A percentile compares a stretch with the other conserved stretches of the same genome.
These are phyloP conservation scores for Aspergillus leporis DNA, from an alignment of 495 filamentous ascomycete genomes.

Conservation along the genomic window DNA sequence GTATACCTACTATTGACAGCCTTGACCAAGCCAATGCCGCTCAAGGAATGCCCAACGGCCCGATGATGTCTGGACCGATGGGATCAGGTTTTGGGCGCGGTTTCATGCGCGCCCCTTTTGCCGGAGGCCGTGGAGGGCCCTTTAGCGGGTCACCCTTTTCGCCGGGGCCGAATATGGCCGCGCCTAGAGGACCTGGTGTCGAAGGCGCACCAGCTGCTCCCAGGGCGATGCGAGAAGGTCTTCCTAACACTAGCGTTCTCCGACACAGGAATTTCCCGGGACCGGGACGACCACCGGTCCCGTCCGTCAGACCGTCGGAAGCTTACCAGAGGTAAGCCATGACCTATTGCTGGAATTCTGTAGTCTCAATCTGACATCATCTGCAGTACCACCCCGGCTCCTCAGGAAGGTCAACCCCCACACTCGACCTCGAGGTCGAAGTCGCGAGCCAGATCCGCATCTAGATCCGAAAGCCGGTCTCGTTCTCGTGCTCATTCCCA, in stretches of 20 bases:
- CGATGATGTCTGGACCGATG: slow-evolving; percentile 26
- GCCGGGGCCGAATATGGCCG: slow-evolving; percentile 24
- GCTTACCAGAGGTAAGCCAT: slow-evolving; percentile 39
- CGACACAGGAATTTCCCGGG: slow-evolving; percentile 42
- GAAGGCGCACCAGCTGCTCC: slow-evolving; percentile 86
- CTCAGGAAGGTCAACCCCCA: slow-evolving; percentile 26
- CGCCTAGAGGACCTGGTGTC: slow-evolving; percentile 58
- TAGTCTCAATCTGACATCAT: slow-evolving; percentile 3
- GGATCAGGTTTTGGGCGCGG: slow-evolving; percentile 38
- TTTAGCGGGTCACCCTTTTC: slow-evolving; percentile 29
- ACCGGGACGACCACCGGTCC: slow-evolving; percentile 28
- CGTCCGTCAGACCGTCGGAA: slow-evolving; percentile 29
- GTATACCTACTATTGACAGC: slow-evolving; percentile 49
- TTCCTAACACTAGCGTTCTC: slow-evolving; percentile 69
- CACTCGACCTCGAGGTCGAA: slow-evolving; percentile 36
- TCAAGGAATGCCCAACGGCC: slow-evolving; percentile 14
- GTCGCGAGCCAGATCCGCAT: slow-evolving; percentile 33
- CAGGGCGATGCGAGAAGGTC: slow-evolving; percentile 87
- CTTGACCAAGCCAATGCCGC: slow-evolving; percentile 32
- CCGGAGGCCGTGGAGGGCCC: slow-evolving; percentile 31
- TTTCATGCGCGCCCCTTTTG: slow-evolving; percentile 35
- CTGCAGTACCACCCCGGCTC: slow-evolving; percentile 22
- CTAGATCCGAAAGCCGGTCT: slow-evolving; percentile 36
- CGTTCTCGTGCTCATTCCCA: slow-evolving; percentile 45
- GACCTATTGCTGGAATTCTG: neutral